phyloP scores from a whole-genome alignment of 2,329 filamentous ascomycete genomes.

The Camptophora hylomeconis region DNA sequence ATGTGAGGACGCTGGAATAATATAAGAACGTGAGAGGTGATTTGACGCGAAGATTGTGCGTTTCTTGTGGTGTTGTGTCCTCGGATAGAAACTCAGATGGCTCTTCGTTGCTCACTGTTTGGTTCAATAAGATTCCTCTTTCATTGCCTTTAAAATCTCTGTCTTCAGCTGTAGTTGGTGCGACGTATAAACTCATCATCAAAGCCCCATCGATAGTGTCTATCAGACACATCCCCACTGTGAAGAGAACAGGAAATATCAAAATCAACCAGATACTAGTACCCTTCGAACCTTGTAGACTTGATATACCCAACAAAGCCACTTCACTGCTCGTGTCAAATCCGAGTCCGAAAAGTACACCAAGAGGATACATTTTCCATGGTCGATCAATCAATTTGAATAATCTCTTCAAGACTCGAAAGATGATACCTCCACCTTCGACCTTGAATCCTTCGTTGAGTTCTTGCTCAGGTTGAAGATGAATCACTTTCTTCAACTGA shows the following conservation, averaged over 20 bases:
- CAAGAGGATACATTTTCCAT: constrained; percentile 95
- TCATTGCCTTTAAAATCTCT: constrained; percentile 26
- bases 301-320: constrained; percentile 78
- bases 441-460: constrained; percentile 48
- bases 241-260: constrained; percentile 83
- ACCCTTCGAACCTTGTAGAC: constrained; percentile 70
- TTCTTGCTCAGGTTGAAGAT: constrained; percentile 30
- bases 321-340: constrained; percentile 96
- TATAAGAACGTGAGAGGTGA: constrained; percentile 86
- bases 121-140: too few relatives aligned
- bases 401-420: constrained; percentile 55
- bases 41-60: too few relatives aligned
- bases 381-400: constrained; percentile 57
- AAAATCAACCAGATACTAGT: constrained; percentile 90
- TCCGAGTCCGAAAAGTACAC: constrained; percentile 77
- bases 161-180: constrained; percentile 23
- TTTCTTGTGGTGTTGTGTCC: constrained; percentile 3
- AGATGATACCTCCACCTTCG: constrained; percentile 65
- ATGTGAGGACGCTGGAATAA: constrained; percentile 79
- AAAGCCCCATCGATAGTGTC: constrained; percentile 87
- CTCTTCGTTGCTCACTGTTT: too few relatives aligned
- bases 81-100: background rate
- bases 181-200: constrained; percentile 87
- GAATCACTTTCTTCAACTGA: constrained; percentile 51
- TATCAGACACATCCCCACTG: constrained; percentile 89